phyloP scores from a whole-genome alignment of 371 early-diverging fungal genomes.

The Rhizomucor pusillus region DNA sequence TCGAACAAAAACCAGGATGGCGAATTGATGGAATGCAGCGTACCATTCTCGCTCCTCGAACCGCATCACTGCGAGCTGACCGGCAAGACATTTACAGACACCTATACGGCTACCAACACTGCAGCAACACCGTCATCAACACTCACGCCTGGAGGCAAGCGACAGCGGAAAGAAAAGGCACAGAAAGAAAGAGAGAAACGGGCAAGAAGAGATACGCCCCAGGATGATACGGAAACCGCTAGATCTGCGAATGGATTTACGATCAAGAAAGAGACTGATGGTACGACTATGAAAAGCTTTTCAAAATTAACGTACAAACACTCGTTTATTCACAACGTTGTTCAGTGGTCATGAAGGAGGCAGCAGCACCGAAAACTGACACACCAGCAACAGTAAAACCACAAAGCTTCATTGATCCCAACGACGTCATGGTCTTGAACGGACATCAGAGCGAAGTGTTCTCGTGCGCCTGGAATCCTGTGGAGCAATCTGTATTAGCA shows the following conservation, averaged over 20 bases:
- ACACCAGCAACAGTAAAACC: conserved; percentile 5
- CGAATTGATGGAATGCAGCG: conserved; percentile 68
- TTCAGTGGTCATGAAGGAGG: conserved; percentile 12
- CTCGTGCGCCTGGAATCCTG: conserved; percentile 89
- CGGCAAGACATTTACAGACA: conserved; percentile 20
- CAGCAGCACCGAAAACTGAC: conserved; percentile 4
- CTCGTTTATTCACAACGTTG: no score
- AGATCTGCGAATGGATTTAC: conserved; percentile 10
- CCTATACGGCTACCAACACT: conserved; percentile 11
- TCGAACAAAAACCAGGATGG: conserved; percentile 59
- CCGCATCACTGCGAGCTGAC: conserved; percentile 67
- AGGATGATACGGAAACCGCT: conserved; percentile 9
- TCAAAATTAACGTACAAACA: no score
- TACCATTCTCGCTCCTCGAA: conserved; percentile 72
- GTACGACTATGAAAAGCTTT: no score
- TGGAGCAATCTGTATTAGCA: conserved; percentile 65
- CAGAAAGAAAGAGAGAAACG: conserved; percentile 47
- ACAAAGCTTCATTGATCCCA: conserved; percentile 20
- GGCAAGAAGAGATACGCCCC: conserved; percentile 14
- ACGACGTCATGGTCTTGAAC: conserved; percentile 41
- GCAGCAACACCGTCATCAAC: neutral
- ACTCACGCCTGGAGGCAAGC: conserved; percentile 34
- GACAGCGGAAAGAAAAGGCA: conserved; percentile 53
- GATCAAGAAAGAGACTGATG: conserved; percentile 15
- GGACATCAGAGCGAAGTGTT: conserved; percentile 76